Conservation (phyloP, 2,329 filamentous ascomycete genomes). For the Botrytis fabae region DNA sequence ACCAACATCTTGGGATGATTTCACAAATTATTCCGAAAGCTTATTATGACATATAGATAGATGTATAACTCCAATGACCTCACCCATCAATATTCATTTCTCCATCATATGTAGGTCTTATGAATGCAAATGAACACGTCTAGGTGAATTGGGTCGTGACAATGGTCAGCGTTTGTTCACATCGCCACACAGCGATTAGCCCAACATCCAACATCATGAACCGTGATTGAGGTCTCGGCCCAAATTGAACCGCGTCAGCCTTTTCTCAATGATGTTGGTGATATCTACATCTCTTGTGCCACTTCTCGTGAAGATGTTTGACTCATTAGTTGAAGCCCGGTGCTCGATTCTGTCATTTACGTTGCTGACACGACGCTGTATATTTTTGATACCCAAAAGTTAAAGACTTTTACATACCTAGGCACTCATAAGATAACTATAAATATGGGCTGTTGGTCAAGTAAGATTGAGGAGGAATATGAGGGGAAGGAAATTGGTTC, state of each 20-base stretch:
- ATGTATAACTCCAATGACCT: neutral
- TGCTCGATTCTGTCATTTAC: neutral
- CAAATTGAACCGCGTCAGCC: neutral
- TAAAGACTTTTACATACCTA: neutral
- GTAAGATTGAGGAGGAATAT: neutral
- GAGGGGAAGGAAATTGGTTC: neutral
- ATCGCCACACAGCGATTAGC: neutral
- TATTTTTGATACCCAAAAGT: neutral
- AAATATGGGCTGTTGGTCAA: conserved; percentile 14
- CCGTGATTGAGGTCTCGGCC: neutral
- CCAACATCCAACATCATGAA: conserved; percentile 16
- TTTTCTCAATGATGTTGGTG: neutral
- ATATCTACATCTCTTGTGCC: neutral
- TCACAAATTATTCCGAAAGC: neutral
- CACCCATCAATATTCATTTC: neutral
- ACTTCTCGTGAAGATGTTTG: neutral
- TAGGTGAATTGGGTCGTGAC: neutral
- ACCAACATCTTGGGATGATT: neutral
- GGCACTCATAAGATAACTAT: neutral
- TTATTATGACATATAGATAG: neutral
- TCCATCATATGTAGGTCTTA: no score
- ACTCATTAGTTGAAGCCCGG: neutral
- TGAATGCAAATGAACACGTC: neutral
- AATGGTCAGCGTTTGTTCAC: conserved; percentile 8
- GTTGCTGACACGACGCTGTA: neutral